Conservation (phyloP, 2,329 filamentous ascomycete genomes). For the Colletotrichum tofieldiae region DNA sequence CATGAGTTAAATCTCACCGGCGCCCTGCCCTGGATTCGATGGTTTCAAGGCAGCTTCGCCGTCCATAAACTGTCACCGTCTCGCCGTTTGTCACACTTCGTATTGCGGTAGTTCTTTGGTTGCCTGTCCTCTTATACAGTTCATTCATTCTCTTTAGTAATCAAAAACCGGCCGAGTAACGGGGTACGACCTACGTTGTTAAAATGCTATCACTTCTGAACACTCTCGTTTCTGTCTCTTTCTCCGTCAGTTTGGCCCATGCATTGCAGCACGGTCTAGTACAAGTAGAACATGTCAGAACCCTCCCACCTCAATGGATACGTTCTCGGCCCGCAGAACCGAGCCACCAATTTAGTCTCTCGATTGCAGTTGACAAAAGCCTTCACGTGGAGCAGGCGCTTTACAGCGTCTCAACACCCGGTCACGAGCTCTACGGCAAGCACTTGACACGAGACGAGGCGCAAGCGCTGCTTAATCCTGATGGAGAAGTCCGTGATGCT, state of each 20-base stretch:
- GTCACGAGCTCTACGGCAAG: slow-evolving; percentile 62
- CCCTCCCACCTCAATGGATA: slow-evolving; percentile 13
- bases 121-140: no score
- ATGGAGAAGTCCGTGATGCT: slow-evolving; percentile 54
- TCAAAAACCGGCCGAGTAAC: neutral
- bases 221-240: neutral
- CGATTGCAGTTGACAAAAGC: slow-evolving; percentile 26
- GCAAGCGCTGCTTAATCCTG: slow-evolving; percentile 64
- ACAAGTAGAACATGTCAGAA: slow-evolving; percentile 11
- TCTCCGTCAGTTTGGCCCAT: neutral
- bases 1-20: neutral
- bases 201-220: slow-evolving; percentile 8
- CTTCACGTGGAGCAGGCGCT: slow-evolving; percentile 60
- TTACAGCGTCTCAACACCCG: slow-evolving; percentile 65
- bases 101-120: no score
- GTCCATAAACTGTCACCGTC: neutral
- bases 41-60: neutral
- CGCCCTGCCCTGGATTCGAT: neutral
- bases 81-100: neutral
- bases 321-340: slow-evolving; percentile 3
- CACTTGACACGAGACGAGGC: slow-evolving; percentile 66
- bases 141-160: neutral
- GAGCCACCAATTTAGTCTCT: slow-evolving; percentile 11
- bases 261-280: neutral
- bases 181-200: neutral